Conservation (phyloP, 257 asterid species). For the Capsicum pubescens region DNA sequence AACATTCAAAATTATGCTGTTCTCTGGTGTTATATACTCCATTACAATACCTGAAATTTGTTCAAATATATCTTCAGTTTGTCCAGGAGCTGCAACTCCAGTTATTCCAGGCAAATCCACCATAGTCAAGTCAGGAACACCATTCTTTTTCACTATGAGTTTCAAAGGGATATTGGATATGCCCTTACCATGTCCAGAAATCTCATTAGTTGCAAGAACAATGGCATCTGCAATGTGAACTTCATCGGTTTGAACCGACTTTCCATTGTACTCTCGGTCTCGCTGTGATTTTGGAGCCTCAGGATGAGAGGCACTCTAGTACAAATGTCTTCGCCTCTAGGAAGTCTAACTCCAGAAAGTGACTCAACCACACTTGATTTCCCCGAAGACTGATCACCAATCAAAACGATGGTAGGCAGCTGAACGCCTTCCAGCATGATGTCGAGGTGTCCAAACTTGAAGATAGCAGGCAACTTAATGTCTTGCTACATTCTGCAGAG, state of each 20-base stretch:
- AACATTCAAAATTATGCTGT: constrained; percentile 10
- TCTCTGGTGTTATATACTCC: background rate
- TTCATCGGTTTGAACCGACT: background rate
- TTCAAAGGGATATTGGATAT: background rate
- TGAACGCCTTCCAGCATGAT: background rate
- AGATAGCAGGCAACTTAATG: background rate
- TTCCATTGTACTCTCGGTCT: background rate
- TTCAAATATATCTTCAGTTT: background rate
- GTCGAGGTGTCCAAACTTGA: background rate
- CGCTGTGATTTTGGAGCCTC: background rate
- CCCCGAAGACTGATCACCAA: background rate
- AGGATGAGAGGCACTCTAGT: background rate
- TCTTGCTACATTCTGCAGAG: background rate
- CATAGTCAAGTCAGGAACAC: constrained; percentile 13
- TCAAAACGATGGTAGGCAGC: background rate
- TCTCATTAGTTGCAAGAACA: constrained; percentile 14
- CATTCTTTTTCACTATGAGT: constrained; percentile 10
- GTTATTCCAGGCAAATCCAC: background rate
- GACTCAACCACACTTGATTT: background rate
- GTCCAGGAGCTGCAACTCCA: background rate
- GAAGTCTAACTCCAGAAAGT: background rate
- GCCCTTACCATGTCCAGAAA: background rate
- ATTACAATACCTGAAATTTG: background rate
- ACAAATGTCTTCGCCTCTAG: background rate
- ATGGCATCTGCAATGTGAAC: background rate